Conservation (phyloP, 2,329 filamentous ascomycete species). For the Beauveria rudraprayagi region DNA sequence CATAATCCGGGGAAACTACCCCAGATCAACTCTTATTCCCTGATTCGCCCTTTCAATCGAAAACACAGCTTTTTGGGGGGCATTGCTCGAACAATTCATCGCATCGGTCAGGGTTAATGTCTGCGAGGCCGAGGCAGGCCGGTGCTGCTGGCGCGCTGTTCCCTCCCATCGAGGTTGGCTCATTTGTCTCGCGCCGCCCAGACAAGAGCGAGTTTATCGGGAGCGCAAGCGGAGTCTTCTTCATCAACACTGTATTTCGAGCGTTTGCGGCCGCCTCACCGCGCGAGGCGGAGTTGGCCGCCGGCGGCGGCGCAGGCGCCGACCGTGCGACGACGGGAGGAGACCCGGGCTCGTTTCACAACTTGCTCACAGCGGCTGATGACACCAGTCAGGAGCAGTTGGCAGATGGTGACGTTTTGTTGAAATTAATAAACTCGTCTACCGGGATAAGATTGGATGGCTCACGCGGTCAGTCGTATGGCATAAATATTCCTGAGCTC, state of each 20-base stretch:
- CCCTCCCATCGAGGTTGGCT: constrained; percentile 6
- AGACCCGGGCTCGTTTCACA: background rate
- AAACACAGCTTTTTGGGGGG: no score
- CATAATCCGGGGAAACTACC: background rate
- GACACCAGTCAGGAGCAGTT: background rate
- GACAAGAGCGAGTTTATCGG: constrained; percentile 42
- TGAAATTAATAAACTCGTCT: background rate
- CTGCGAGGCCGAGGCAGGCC: background rate
- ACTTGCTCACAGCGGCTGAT: background rate
- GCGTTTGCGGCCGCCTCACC: constrained; percentile 35
- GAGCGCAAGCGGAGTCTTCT: constrained; percentile 44
- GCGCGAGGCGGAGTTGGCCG: background rate
- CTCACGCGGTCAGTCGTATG: constrained; percentile 10
- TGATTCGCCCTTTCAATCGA: background rate
- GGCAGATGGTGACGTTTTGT: background rate
- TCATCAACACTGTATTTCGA: constrained; percentile 44
- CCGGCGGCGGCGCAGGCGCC: background rate
- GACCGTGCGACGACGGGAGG: constrained; percentile 7
- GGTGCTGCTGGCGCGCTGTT: background rate
- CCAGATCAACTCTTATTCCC: background rate
- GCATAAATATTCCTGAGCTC: constrained; percentile 16
- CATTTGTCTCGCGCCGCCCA: background rate
- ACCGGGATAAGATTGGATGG: background rate
- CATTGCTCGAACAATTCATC: background rate
- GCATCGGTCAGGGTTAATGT: background rate